phyloP scores from a whole-genome alignment of 75 land plant species.

The Cunninghamia lanceolata region DNA sequence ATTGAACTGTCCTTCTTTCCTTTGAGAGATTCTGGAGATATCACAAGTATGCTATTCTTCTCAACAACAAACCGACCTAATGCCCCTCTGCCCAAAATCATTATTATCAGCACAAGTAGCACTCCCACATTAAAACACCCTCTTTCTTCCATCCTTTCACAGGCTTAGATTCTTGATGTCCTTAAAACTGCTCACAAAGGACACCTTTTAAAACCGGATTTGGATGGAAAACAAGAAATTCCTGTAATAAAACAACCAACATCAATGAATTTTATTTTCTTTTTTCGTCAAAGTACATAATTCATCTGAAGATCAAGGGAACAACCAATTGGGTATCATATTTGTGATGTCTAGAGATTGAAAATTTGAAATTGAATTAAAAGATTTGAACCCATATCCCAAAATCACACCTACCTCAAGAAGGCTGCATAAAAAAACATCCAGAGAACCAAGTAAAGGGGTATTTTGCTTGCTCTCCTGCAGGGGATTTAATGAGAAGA shows the following conservation, averaged over 20 bases:
- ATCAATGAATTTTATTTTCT: neutral
- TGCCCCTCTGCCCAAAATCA: neutral
- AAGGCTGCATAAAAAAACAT: neutral
- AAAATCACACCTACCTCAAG: neutral
- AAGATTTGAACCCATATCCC: neutral
- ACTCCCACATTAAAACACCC: neutral
- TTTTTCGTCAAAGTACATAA: neutral
- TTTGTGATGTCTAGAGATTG: neutral
- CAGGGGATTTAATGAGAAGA: neutral
- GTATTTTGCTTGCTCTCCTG: neutral
- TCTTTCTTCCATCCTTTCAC: neutral
- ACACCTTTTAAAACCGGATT: neutral
- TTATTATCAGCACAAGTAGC: neutral
- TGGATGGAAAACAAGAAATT: neutral
- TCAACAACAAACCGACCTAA: conserved; percentile 51
- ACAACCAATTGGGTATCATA: neutral
- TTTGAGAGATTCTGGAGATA: conserved; percentile 39
- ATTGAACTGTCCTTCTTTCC: conserved; percentile 58
- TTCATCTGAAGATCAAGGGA: neutral
- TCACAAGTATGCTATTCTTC: conserved; percentile 52
- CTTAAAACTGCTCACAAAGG: neutral
- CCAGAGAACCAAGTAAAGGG: neutral
- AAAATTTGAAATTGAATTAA: neutral
- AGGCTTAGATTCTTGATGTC: neutral
- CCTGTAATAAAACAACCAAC: neutral